A percentile compares a stretch with the other conserved stretches of the same genome.
These are phyloP conservation scores for Albugo candida DNA, from an alignment of 352 stramenopile species.

Conservation along the genomic window DNA sequence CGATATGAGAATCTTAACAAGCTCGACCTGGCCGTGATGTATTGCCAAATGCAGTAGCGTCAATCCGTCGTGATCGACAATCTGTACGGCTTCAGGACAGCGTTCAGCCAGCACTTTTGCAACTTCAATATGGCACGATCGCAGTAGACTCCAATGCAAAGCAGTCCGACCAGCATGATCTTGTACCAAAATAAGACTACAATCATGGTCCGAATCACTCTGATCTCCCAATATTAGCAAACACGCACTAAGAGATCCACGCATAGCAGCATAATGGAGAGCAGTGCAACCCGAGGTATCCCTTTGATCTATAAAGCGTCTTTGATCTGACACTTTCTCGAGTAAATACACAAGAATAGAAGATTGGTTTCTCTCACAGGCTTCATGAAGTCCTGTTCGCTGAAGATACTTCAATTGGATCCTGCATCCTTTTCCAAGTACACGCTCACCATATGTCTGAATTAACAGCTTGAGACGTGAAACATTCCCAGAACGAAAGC, in stretches of 20 bases:
- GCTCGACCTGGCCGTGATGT: constrained; percentile 8
- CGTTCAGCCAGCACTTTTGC: constrained; percentile 13
- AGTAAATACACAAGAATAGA: constrained; percentile 15
- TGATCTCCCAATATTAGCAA: constrained; percentile 15
- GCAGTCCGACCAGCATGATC: constrained; percentile 26
- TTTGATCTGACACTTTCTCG: constrained; percentile 1
- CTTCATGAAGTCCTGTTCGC: constrained; percentile 36
- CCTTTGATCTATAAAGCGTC: constrained; percentile 2
- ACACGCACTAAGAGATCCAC: constrained; percentile 21
- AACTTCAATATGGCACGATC: constrained; percentile 1
- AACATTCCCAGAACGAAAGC: constrained; percentile 17
- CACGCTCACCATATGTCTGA: constrained; percentile 6
- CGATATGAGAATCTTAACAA: constrained; percentile 22
- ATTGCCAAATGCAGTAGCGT: constrained; percentile 31
- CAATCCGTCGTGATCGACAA: constrained; percentile 19
- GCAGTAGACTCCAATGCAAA: constrained; percentile 25
- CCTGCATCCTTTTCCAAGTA: not conserved
- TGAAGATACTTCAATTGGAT: constrained; percentile 14
- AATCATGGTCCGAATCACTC: constrained; percentile 1
- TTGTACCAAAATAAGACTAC: constrained; percentile 13
- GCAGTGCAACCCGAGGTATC: constrained; percentile 22
- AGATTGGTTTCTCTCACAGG: constrained; percentile 15
- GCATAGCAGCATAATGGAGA: constrained; percentile 27
- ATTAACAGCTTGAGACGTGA: constrained; percentile 18
- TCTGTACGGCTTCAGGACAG: constrained; percentile 16